Evolutionary conservation across 1,284 basidiomycete genomes (phyloP), one percentile per base, ranked within the genome.

Genomic region (Sphaerobolus stellatus): DNA sequence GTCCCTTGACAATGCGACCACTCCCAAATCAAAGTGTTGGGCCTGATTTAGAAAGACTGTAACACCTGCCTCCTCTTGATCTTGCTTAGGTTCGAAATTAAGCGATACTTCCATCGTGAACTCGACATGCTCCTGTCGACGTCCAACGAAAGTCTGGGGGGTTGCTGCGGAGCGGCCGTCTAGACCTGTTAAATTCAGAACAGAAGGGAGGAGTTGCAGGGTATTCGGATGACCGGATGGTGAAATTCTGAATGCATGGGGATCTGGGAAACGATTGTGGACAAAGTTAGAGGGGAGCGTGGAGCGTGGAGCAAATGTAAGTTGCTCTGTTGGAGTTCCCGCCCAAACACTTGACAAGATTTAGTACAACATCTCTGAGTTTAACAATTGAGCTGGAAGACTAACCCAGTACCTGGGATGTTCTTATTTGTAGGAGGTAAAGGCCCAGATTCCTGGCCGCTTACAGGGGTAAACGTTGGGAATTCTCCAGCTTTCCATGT

Each of bases 401-500:
- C 47, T 13, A 28, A 51, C 50, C 36, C 50, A n/a, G 25, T n/a
- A 20, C 18, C 38, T 3, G 38, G 25, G 30, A 51, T 43, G 20
- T 43, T 18, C 20, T 41, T 22, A 29, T 51, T 29, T 27, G n/a
- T 9, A 16, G n/a, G 18, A 8, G 38, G 50, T 11, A 51, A 33
- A n/a, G 50, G 50, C 9, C 50, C 50, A 9, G 16, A n/a, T 30
- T 51, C 50, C 4, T 24, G 25, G n/a, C 73, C 70, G 34, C 49
- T 43, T 16, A 59, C 51, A 33, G 52, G 57, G 22, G 31, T 54
- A 49, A 75, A 48, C 69, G 29, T 41, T 13, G 50, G 50, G 36
- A 33, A 51, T 20, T 51, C 70, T 36, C 68, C 62, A 16, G 34
- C 34, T 54, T 70, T 64, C 74, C 73, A 77, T 7, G 68, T 70